Percentiles rank a stretch among this genome's conserved stretches.
Conservation (phyloP, 495 filamentous ascomycete species). For the Jackrogersella minutella region DNA sequence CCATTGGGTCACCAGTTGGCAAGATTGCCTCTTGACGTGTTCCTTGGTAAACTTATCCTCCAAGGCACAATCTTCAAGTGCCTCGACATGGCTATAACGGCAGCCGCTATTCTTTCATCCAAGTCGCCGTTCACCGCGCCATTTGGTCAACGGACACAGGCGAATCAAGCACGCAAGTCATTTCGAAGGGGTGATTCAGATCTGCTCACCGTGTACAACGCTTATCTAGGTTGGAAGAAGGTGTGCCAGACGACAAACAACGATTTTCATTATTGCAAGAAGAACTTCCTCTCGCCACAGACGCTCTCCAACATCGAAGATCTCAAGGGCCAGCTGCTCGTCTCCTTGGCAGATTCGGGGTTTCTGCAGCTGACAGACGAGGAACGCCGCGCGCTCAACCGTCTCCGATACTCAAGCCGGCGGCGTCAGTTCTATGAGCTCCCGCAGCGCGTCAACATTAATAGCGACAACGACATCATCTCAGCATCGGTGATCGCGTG, state of each 20-base stretch:
- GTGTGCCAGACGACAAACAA: constrained; percentile 69
- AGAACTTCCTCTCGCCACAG: constrained; percentile 86
- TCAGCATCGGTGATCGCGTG: constrained; percentile 82
- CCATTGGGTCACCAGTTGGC: constrained; percentile 85
- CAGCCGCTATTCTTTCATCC: constrained; percentile 90
- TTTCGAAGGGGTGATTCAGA: constrained; percentile 92
- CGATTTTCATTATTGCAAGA: constrained; percentile 87
- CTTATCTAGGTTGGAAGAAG: constrained; percentile 86
- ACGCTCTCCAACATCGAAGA: constrained; percentile 92
- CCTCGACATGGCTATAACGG: constrained; percentile 86
- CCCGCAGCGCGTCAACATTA: constrained; percentile 73
- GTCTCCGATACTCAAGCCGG: constrained; percentile 56
- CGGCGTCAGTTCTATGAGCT: constrained; percentile 80
- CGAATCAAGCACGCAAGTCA: constrained; percentile 74
- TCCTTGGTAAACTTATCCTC: constrained; percentile 90
- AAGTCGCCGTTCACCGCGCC: constrained; percentile 92
- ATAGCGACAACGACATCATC: constrained; percentile 79
- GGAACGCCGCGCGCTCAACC: constrained; percentile 72
- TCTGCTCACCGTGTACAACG: constrained; percentile 90
- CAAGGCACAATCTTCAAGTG: constrained; percentile 85
- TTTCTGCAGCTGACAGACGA: constrained; percentile 74
- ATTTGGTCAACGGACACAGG: constrained; percentile 80
- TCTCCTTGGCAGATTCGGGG: constrained; percentile 81
- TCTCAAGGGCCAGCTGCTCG: constrained; percentile 86
- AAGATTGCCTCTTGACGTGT: constrained; percentile 89